Evolutionary conservation across 2,329 filamentous ascomycete species (phyloP), one percentile per base, ranked within the genome.

Genomic region (Dothistroma septosporum): DNA sequence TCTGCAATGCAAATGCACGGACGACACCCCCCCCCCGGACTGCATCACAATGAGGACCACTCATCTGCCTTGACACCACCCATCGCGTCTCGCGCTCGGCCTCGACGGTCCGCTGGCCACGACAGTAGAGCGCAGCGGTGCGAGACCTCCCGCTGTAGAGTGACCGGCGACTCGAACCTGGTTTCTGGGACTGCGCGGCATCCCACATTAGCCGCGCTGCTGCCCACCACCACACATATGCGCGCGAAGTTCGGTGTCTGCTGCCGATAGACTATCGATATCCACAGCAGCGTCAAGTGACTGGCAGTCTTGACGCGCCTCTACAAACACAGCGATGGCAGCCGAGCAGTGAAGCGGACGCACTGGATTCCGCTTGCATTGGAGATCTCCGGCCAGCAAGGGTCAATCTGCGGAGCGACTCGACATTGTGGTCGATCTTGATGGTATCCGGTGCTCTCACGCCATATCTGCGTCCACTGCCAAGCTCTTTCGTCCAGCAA

Each of bases 251-350:
- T 62, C 56, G 60, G 41, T 53, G 37, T 57, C 61, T 59, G 55
- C 56, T 54, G 63, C 41, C 44, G 47, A 24, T 28, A 31, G 12
- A 3, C 47, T 50, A 24, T 28, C 47, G 47, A 9, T 32, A 37
- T 46, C 35, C 55, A 64, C 62, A 35, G 53, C 62, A 66, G 41
- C 57, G 37, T 64, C 60, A 59, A 62, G 11, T 63, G 62, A 63
- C 64, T 52, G 53, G 41, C 28, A 28, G 37, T 22, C 44, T 22
- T 52, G 58, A 62, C 58, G 64, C 61, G 54, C 55, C 61, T 59
- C 55, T 57, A 59, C 63, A 60, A 64, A 61, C 58, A 47, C 44
- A 60, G 63, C 22, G 52, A 60, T 57, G 41, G 14, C 16, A 44
- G 41, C 41, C 6, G 56, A 46, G 35, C 58, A 31, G 12, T 19